phyloP scores from a whole-genome alignment of 2,329 filamentous ascomycete genomes.

The Pseudopyricularia javanii region DNA sequence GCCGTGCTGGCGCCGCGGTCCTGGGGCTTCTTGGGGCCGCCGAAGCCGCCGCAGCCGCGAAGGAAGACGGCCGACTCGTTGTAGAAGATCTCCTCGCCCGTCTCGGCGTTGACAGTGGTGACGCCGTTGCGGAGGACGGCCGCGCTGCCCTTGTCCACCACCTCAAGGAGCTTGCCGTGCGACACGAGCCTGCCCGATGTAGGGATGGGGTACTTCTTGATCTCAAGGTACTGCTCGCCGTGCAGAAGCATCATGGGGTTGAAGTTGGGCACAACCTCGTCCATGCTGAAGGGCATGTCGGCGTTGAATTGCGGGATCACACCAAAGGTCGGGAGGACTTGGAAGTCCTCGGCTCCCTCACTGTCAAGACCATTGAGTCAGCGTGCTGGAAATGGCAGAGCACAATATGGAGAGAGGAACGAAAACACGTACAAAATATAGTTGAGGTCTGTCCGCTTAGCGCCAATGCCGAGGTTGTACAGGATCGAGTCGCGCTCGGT shows the following conservation, averaged over 20 bases:
- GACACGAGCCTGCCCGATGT: constrained; percentile 68
- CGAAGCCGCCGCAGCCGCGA: constrained; percentile 81
- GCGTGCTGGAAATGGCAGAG: not conserved
- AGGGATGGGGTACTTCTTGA: constrained; percentile 83
- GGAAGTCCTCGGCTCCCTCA: constrained; percentile 85
- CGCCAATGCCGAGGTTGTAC: constrained; percentile 90
- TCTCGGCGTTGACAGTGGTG: constrained; percentile 73
- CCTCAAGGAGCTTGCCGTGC: constrained; percentile 74
- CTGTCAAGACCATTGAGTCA: constrained; percentile 12
- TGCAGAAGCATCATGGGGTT: constrained; percentile 97
- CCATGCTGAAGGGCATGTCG: constrained; percentile 64
- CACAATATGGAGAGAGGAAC: not conserved
- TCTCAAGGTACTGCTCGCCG: constrained; percentile 95
- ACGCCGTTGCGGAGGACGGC: constrained; percentile 71
- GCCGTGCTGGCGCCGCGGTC: constrained; percentile 74
- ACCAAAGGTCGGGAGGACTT: constrained; percentile 87
- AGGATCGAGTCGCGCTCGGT: constrained; percentile 82
- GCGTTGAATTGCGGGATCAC: constrained; percentile 91
- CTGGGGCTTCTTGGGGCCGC: constrained; percentile 62
- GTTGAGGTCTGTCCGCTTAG: constrained; percentile 77
- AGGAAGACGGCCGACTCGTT: constrained; percentile 93
- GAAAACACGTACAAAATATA: constrained; percentile 54
- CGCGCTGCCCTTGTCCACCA: constrained; percentile 88
- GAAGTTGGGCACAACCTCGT: constrained; percentile 87
- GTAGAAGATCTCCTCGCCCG: constrained; percentile 87